Percentiles rank a stretch among this genome's conserved stretches.
These are phyloP conservation scores for Tricholoma sp. DNA, from an alignment of 768 basidiomycete genomes.

Conservation along the genomic window DNA sequence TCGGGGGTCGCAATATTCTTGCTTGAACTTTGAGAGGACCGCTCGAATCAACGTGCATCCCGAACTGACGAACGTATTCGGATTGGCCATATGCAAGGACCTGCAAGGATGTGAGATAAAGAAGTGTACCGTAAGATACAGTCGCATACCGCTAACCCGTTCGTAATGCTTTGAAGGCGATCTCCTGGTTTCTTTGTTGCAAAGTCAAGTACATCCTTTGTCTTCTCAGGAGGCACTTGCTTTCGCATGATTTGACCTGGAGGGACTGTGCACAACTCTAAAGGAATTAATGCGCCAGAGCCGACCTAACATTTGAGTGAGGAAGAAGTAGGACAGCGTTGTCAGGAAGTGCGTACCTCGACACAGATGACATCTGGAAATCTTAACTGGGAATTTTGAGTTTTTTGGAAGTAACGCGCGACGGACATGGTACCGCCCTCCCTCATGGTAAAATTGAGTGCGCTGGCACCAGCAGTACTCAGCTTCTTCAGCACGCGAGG, in stretches of 20 bases:
- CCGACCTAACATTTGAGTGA: constrained; percentile 39
- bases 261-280: constrained; percentile 57
- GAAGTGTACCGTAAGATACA: not conserved
- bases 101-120: constrained; percentile 21
- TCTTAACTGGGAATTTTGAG: constrained; percentile 47
- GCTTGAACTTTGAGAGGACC: constrained; percentile 57
- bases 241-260: constrained; percentile 68
- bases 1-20: constrained; percentile 60
- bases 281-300: constrained; percentile 53
- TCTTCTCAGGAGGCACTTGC: constrained; percentile 63
- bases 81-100: constrained; percentile 68
- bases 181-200: constrained; percentile 59
- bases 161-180: constrained; percentile 48
- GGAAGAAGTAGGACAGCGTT: not conserved
- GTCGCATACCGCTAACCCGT: constrained; percentile 44
- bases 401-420: constrained; percentile 51
- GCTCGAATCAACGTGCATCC: constrained; percentile 52
- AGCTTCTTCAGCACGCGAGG: constrained; percentile 63
- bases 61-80: constrained; percentile 70
- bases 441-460: constrained; percentile 49
- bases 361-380: constrained; percentile 64
- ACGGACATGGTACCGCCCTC: constrained; percentile 55
- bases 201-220: constrained; percentile 57
- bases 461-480: constrained; percentile 45
- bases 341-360: constrained; percentile 42